phyloP scores from a whole-genome alignment of 176 grass and related monocot genomes.

The Neostapfia colusana region DNA sequence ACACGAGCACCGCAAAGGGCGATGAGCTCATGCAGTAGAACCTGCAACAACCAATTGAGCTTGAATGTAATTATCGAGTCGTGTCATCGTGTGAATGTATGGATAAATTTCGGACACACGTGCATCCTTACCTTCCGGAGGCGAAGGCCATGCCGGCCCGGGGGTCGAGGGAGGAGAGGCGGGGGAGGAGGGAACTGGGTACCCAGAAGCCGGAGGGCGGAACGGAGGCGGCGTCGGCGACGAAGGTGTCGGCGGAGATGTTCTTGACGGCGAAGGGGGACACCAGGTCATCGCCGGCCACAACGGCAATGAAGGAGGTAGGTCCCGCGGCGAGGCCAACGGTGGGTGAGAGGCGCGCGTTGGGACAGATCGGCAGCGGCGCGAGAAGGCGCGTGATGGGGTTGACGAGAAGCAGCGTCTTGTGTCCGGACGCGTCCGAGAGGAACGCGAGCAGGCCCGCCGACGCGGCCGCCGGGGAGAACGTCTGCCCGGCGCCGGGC shows the following conservation, averaged over 20 bases:
- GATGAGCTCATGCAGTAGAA: constrained; percentile 97
- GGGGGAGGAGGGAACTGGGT: constrained; percentile 66
- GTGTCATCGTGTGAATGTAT: neutral
- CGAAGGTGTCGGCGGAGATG: constrained; percentile 80
- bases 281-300: constrained; percentile 81
- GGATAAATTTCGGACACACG: neutral
- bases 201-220: constrained; percentile 63
- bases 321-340: constrained; percentile 68
- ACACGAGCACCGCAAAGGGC: constrained; percentile 74
- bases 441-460: constrained; percentile 76
- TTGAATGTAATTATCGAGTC: neutral
- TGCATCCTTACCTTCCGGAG: constrained; percentile 35
- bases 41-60: constrained; percentile 25
- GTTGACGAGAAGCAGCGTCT: constrained; percentile 78
- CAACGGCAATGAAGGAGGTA: constrained; percentile 68
- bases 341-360: constrained; percentile 68
- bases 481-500: constrained; percentile 14
- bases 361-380: constrained; percentile 61
- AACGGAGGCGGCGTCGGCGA: constrained; percentile 64
- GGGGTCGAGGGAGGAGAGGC: constrained; percentile 78
- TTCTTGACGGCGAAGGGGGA: constrained; percentile 98
- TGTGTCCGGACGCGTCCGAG: constrained; percentile 66
- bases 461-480: constrained; percentile 69
- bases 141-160: constrained; percentile 70
- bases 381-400: constrained; percentile 76